These are phyloP conservation scores for Pezicula rhizophila DNA, from an alignment of 2,329 filamentous ascomycete genomes.

Conservation along the genomic window DNA sequence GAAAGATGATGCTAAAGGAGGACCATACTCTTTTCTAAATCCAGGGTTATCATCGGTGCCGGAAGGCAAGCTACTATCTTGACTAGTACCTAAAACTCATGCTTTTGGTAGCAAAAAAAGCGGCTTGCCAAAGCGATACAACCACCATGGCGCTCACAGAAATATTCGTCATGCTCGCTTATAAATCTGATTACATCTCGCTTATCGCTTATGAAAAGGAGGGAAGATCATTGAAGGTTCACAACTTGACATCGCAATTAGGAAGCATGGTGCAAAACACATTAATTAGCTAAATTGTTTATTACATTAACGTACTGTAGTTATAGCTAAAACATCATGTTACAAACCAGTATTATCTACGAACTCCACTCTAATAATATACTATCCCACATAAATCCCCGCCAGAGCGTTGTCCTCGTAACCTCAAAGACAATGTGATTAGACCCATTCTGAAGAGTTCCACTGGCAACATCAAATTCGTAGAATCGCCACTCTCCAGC, in stretches of 20 bases:
- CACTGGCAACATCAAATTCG: slow-evolving; percentile 29
- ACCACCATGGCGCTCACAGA: not conserved
- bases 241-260: too few species aligned
- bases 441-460: slow-evolving; percentile 26
- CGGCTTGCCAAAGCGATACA: not conserved
- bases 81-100: not conserved
- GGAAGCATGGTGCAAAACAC: too few species aligned
- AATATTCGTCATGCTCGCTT: not conserved
- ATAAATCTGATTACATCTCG: not conserved
- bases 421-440: slow-evolving; percentile 33
- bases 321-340: too few species aligned
- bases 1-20: slow-evolving; percentile 20
- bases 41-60: slow-evolving; percentile 25
- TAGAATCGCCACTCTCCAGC: slow-evolving; percentile 37
- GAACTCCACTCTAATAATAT: slow-evolving; percentile 29
- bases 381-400: slow-evolving; percentile 36
- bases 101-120: too few species aligned
- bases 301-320: too few species aligned
- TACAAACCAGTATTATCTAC: too few species aligned
- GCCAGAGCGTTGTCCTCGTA: slow-evolving; percentile 29
- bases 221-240: too few species aligned
- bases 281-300: too few species aligned
- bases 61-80: slow-evolving; percentile 9
- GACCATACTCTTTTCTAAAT: slow-evolving; percentile 7
- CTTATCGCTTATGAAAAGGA: too few species aligned